Evolutionary conservation across 495 filamentous ascomycete species (phyloP).

Genomic region (Daldinia loculata): DNA sequence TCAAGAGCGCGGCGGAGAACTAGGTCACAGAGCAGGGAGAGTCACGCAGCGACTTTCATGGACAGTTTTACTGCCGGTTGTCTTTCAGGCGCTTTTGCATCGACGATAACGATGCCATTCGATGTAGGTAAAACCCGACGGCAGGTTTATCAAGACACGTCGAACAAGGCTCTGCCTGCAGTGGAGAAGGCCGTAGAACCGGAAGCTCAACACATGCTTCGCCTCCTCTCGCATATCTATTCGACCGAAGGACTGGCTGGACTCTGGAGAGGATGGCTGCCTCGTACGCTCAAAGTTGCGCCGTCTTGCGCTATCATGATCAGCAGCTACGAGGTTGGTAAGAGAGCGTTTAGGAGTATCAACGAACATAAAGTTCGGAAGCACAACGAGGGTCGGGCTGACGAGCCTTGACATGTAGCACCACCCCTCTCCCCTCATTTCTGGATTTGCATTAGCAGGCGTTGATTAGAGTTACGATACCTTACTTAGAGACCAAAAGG

Average conservation of each 20-base stretch:
- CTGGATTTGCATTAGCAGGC: slow-evolving; percentile 37
- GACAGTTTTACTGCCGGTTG: slow-evolving; percentile 92
- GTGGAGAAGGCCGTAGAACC: slow-evolving; percentile 58
- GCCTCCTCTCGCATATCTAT: slow-evolving; percentile 88
- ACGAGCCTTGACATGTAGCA: slow-evolving; percentile 27
- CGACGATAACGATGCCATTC: slow-evolving; percentile 92
- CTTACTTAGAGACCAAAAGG: slow-evolving; percentile 30
- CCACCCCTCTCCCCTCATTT: slow-evolving; percentile 21
- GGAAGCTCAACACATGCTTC: slow-evolving; percentile 76
- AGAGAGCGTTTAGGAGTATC: slow-evolving; percentile 80
- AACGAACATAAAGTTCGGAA: slow-evolving; percentile 68
- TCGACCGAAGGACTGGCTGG: slow-evolving; percentile 80
- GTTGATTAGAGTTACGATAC: slow-evolving; percentile 37
- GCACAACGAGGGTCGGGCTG: slow-evolving; percentile 13
- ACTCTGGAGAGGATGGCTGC: slow-evolving; percentile 89
- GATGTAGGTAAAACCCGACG: slow-evolving; percentile 97
- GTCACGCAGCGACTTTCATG: slow-evolving; percentile 75
- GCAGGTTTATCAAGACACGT: slow-evolving; percentile 73
- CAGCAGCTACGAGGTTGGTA: slow-evolving; percentile 94
- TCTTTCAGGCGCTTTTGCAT: slow-evolving; percentile 80
- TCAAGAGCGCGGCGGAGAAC: slow-evolving; percentile 51
- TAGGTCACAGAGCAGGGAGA: slow-evolving; percentile 60
- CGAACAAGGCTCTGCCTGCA: slow-evolving; percentile 38
- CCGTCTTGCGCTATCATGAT: slow-evolving; percentile 99
- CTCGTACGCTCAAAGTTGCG: slow-evolving; percentile 91